phyloP scores from a whole-genome alignment of 1,139 yeast genomes.

The Blastobotrys malaysiensis region DNA sequence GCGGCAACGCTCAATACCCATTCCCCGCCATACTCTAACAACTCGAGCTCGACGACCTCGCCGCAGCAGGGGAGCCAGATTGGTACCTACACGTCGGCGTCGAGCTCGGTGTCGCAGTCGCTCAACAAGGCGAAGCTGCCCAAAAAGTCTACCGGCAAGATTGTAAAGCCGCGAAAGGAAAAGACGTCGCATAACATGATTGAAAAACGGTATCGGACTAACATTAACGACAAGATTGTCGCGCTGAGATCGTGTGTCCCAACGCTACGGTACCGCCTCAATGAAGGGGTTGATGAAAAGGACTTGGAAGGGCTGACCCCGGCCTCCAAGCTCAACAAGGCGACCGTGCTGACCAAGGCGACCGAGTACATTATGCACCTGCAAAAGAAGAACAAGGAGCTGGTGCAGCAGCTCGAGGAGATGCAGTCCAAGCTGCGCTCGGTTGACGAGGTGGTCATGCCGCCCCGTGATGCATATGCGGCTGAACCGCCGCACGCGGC shows the following conservation, averaged over 20 bases:
- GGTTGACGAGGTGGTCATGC: not conserved
- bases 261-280: conserved; percentile 37
- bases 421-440: conserved; percentile 26
- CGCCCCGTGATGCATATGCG: not conserved
- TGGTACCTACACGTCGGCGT: not conserved
- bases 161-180: conserved; percentile 40
- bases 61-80: not conserved
- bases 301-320: conserved; percentile 83
- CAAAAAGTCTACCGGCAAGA: conserved; percentile 19
- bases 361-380: conserved; percentile 85
- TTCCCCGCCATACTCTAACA: not conserved
- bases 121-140: not conserved
- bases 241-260: conserved; percentile 76
- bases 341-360: conserved; percentile 81
- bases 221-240: conserved; percentile 66
- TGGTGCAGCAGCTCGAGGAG: conserved; percentile 50
- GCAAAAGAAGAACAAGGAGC: conserved; percentile 57
- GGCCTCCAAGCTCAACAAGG: conserved; percentile 80
- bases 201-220: conserved; percentile 73
- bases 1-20: not conserved
- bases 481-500: conserved; percentile 5
- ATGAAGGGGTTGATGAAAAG: conserved; percentile 34
- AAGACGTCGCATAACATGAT: conserved; percentile 74
- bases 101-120: not conserved
- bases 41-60: not conserved